A percentile compares a stretch with the other conserved stretches of the same genome.
Conservation (phyloP, 169 alveolate species). For the Cryptosporidium ryanae region DNA sequence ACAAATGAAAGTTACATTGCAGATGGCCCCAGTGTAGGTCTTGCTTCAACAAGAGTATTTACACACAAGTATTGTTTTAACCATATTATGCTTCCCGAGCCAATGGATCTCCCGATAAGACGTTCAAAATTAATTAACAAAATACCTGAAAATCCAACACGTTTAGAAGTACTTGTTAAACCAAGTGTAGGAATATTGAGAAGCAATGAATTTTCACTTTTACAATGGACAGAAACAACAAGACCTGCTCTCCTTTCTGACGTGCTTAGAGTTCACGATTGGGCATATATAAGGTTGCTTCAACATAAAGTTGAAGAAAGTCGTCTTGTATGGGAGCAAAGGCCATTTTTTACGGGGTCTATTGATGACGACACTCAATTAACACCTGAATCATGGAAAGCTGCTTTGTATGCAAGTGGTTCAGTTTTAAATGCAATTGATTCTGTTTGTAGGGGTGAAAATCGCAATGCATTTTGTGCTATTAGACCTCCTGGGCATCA, state of each 20-base stretch:
- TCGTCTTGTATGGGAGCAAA: conserved; percentile 79
- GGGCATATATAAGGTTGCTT: conserved; percentile 87
- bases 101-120: conserved; percentile 87
- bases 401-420: conserved; percentile 92
- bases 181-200: conserved; percentile 87
- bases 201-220: conserved; percentile 82
- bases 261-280: conserved; percentile 95
- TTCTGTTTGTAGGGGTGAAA: conserved; percentile 87
- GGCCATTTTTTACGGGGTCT: conserved; percentile 79
- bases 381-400: conserved; percentile 90
- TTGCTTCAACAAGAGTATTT: conserved; percentile 57
- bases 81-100: conserved; percentile 91
- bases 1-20: conserved; percentile 9
- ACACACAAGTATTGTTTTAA: conserved; percentile 80
- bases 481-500: conserved; percentile 99
- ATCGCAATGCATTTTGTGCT: conserved; percentile 90
- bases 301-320: conserved; percentile 77
- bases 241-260: conserved; percentile 91
- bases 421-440: conserved; percentile 92
- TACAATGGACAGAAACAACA: conserved; percentile 83
- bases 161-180: conserved; percentile 88
- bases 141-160: conserved; percentile 91
- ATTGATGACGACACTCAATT: conserved; percentile 92
- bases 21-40: conserved; percentile 61
- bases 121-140: conserved; percentile 84